Percentiles rank a stretch among this genome's conserved stretches.
These are phyloP conservation scores for Neurospora sp. DNA, from an alignment of 495 filamentous ascomycete genomes.

Conservation along the genomic window DNA sequence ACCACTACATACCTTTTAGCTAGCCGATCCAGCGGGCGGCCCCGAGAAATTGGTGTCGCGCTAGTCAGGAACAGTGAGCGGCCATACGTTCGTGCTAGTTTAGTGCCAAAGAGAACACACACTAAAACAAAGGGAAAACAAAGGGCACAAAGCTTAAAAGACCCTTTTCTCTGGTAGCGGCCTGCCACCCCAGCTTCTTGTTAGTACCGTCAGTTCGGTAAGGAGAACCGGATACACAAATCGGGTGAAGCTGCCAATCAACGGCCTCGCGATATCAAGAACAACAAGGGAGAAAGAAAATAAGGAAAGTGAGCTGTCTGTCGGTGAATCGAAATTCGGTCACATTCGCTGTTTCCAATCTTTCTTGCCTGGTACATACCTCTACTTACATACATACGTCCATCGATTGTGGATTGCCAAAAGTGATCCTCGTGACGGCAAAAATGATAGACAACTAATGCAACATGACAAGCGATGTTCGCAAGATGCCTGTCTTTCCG, in stretches of 20 bases:
- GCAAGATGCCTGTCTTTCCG: background rate
- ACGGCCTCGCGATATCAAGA: background rate
- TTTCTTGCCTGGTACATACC: background rate
- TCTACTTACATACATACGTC: background rate
- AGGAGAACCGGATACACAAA: background rate
- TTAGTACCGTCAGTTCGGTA: background rate
- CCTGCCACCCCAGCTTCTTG: background rate
- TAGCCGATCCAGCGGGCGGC: background rate
- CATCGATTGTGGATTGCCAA: constrained; percentile 7
- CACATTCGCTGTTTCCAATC: background rate
- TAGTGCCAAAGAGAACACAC: background rate
- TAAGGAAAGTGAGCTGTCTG: background rate
- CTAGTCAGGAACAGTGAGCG: background rate
- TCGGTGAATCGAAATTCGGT: background rate
- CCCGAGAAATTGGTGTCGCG: background rate
- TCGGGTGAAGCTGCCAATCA: background rate
- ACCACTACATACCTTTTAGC: background rate
- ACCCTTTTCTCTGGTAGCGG: background rate
- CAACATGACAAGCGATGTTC: background rate
- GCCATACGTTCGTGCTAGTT: background rate
- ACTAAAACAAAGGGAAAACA: background rate
- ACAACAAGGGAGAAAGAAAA: background rate
- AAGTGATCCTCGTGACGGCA: constrained; percentile 2
- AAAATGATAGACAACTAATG: background rate
- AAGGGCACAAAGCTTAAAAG: background rate